Base-by-base conservation (phyloP, 139 green algal species). In the Tetratostichococcus sp. region DNA sequence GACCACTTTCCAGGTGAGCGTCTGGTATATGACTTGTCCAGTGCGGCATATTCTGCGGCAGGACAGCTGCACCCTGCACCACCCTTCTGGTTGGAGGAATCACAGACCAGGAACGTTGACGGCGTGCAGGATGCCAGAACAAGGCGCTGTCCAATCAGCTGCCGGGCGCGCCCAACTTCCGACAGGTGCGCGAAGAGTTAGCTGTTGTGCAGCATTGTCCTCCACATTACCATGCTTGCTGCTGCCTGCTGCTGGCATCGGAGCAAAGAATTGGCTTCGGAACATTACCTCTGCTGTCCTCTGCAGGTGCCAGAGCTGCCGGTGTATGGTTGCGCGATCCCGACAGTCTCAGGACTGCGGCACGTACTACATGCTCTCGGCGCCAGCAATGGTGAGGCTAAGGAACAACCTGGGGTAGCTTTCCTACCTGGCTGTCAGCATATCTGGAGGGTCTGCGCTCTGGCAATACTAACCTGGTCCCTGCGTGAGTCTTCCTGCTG, bases 241-340 rank as follows among this genome's bases (percentile, higher is more conserved):
- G n/a, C n/a, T n/a, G n/a, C n/a, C n/a, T n/a, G n/a, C n/a, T n/a
- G n/a, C n/a, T n/a, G n/a, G 58, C 58, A 66, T 66, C 19, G 4
- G 23, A 66, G 4, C 58, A n/a, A 4, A 30, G 17, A 4, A 66
- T 11, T 11, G 58, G 4, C 25, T 4, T 30, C 22, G 58, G 11
- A 66, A 66, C 58, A 66, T n/a, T 19, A 6, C 23, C 8, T 66
- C 58, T 66, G 58, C 58, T 66, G 25, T 30, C 31, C 14, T 57
- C 33, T 30, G 21, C 83, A 97, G 91, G 86, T 97, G 16, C 78
- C 88, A 42, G 88, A 78, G 31, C 73, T 98, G 32, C 94, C 92
- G 3, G 90, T 98, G 33, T 98, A 94, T 70, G 94, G 94, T 11
- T 90, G 98, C 14, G 94, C 94, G 39, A 97, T 98, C 66, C 94